Evolutionary conservation across 768 basidiomycete species (phyloP), one percentile per base, ranked within the genome.

Genomic region (Lactarius pseudohatsudake): DNA sequence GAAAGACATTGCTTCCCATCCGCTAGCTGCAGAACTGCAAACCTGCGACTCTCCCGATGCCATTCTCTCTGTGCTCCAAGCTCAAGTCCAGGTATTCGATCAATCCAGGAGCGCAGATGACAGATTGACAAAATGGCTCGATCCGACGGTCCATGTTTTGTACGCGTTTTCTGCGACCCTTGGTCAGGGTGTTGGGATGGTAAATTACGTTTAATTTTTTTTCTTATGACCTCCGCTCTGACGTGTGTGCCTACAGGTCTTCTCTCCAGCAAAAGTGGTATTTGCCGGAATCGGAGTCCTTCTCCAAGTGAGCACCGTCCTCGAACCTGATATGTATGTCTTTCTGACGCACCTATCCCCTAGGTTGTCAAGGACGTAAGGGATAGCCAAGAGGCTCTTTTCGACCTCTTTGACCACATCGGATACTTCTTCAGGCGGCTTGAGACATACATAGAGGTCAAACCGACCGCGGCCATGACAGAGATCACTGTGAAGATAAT

Each of bases 341-440:
- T 1, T 36, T 9, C 8, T 30, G 28, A 36, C 16, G 30, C 1
- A 3, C 3, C 0, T 9, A 57, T 57, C 56, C 30, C 30, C 56
- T 28, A 65, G 59, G 54, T 22, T 7, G 53, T 38, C 10, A 65
- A 28, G n/a, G 53, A 60, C 18, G 59, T 56, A 7, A n/a, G 30
- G 4, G 58, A 58, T 20, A 36, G 59, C 18, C 30, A 36, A 10
- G 53, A 60, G 3, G 54, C 30, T 2, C 53, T 65, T 5, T 13
- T 65, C 8, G 64, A 60, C 28, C 11, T 65, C 5, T 56, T 65
- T 28, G 50, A 40, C 6, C 36, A 40, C 20, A 56, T 65, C 13
- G 59, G 41, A 22, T 22, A 45, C 10, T 59, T 65, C 15, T 43
- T 65, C 22, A 22, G 7, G 28, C 64, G 59, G 11, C 50, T 65